These are phyloP conservation scores for Hamamelis virginiana DNA, from an alignment of 164 flowering plant genomes.

Conservation along the genomic window DNA sequence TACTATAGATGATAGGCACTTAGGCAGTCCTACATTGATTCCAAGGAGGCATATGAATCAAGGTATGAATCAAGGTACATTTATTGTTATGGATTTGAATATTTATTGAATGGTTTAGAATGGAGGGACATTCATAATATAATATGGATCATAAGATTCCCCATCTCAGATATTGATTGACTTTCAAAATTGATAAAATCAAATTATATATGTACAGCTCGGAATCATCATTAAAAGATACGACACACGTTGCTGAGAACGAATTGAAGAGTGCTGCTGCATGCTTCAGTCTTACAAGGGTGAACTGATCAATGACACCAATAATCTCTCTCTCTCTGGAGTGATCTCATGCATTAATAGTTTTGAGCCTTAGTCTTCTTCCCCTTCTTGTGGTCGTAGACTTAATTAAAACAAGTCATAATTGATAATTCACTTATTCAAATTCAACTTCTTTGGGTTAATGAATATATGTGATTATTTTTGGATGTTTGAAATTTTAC, in stretches of 20 bases:
- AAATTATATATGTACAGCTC: constrained; percentile 42
- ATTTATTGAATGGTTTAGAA: background rate
- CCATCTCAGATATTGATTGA: no score
- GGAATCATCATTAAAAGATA: constrained; percentile 53
- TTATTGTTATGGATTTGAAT: background rate
- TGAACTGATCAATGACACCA: background rate
- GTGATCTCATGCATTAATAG: no score
- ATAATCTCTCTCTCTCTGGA: background rate
- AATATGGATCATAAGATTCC: background rate
- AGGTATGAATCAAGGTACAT: constrained; percentile 71
- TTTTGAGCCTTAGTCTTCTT: no score
- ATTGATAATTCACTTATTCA: no score
- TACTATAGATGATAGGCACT: constrained; percentile 64
- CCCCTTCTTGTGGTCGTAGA: no score
- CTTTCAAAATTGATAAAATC: background rate
- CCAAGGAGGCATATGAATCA: constrained; percentile 61
- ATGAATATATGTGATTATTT: no score
- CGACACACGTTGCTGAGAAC: constrained; percentile 51
- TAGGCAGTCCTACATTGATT: constrained; percentile 60
- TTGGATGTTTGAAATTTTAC: no score
- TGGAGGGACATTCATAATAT: background rate
- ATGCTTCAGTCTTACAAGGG: constrained; percentile 64
- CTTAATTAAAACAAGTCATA: no score
- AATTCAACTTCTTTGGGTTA: no score
- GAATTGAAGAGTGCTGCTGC: constrained; percentile 71